Conservation (phyloP, 352 stramenopile genomes). For the Pythium phragmitis region DNA sequence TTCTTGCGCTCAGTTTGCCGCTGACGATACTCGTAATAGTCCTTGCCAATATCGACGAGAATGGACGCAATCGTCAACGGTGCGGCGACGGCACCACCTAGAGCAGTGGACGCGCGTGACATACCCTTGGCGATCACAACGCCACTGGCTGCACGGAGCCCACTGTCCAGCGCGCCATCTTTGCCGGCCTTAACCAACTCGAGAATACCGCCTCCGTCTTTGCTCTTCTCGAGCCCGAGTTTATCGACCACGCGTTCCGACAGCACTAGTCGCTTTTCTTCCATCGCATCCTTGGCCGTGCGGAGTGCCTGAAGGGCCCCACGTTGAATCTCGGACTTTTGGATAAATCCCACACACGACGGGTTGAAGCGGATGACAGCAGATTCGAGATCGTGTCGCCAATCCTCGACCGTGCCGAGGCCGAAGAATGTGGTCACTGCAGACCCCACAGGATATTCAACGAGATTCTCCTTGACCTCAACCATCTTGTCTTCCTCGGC, state of each 20-base stretch:
- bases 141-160: slow-evolving; percentile 72
- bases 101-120: slow-evolving; percentile 39
- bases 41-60: slow-evolving; percentile 83
- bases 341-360: slow-evolving; percentile 55
- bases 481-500: slow-evolving; percentile 16
- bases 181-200: slow-evolving; percentile 60
- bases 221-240: slow-evolving; percentile 45
- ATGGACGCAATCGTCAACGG: slow-evolving; percentile 83
- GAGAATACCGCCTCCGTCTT: slow-evolving; percentile 39
- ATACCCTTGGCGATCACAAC: slow-evolving; percentile 77
- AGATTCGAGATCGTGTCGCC: slow-evolving; percentile 34
- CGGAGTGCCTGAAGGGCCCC: slow-evolving; percentile 55
- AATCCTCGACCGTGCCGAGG: slow-evolving; percentile 53
- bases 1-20: slow-evolving; percentile 69
- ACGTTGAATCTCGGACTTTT: slow-evolving; percentile 54
- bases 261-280: slow-evolving; percentile 53
- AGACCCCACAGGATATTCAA: slow-evolving; percentile 55
- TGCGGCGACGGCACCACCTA: slow-evolving; percentile 66
- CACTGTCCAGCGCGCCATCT: slow-evolving; percentile 79
- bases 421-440: slow-evolving; percentile 68
- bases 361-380: slow-evolving; percentile 40
- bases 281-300: slow-evolving; percentile 37
- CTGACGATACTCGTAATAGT: slow-evolving; percentile 84
- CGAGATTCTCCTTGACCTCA: slow-evolving; percentile 15
- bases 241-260: slow-evolving; percentile 58